A percentile compares a stretch with the other conserved stretches of the same genome.
These are phyloP conservation scores for Leishmania turanica DNA, from an alignment of 208 protist species.

Conservation along the genomic window DNA sequence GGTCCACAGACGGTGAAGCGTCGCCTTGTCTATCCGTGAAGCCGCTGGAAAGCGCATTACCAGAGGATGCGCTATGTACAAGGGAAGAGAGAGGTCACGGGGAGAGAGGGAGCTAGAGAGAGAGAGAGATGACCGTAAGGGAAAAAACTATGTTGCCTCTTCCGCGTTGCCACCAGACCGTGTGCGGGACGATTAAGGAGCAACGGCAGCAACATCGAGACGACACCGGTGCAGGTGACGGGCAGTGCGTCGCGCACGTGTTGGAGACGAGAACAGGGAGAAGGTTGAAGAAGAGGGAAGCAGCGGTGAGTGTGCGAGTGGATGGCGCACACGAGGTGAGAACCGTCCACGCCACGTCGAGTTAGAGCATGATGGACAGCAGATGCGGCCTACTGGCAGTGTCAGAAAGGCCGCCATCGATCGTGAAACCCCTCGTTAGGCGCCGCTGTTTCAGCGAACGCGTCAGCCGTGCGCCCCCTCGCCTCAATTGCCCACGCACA, in stretches of 20 bases:
- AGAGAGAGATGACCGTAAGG: background rate
- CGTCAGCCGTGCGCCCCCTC: background rate
- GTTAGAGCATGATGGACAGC: background rate
- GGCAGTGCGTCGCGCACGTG: background rate
- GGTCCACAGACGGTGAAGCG: slow-evolving; percentile 51
- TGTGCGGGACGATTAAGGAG: background rate
- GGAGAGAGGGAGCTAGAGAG: background rate
- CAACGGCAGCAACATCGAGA: background rate
- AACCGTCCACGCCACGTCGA: background rate
- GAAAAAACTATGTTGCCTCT: background rate
- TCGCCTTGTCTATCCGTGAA: slow-evolving; percentile 32
- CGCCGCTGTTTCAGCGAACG: background rate
- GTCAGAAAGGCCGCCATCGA: background rate
- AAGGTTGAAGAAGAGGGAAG: background rate
- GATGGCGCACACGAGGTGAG: background rate
- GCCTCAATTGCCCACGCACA: background rate
- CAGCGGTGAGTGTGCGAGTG: background rate
- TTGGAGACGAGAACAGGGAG: background rate
- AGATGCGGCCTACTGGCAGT: background rate
- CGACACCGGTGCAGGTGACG: background rate
- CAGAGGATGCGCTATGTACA: background rate
- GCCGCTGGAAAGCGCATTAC: slow-evolving; percentile 8
- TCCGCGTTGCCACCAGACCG: background rate
- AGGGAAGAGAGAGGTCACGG: background rate
- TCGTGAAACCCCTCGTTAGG: background rate